Percentiles rank a stretch among this genome's conserved stretches.
Conservation (phyloP, 2,329 filamentous ascomycete species). For the Nothophoma quercina region DNA sequence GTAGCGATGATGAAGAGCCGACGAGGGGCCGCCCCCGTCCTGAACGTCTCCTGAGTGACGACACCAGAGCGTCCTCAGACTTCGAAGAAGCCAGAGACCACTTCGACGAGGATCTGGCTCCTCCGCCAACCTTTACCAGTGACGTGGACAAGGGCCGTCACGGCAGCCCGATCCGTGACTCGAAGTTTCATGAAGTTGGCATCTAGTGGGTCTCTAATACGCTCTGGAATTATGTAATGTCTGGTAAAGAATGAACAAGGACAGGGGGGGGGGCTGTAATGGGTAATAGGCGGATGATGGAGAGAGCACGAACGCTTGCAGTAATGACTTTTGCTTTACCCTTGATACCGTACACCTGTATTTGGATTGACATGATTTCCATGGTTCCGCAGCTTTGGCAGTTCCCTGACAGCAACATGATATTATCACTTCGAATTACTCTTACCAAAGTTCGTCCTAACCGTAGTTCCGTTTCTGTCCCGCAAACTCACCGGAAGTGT, state of each 20-base stretch:
- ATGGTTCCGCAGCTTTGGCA: neutral
- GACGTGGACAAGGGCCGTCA: constrained; percentile 33
- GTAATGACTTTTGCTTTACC: constrained; percentile 1
- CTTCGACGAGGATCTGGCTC: constrained; percentile 56
- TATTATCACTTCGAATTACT: neutral
- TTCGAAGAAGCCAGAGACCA: constrained; percentile 62
- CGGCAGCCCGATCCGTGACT: constrained; percentile 44
- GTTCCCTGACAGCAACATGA: neutral
- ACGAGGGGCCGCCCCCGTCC: constrained; percentile 31
- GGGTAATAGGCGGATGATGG: constrained; percentile 10
- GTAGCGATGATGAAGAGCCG: constrained; percentile 23
- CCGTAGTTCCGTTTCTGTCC: too few species aligned
- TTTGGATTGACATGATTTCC: neutral
- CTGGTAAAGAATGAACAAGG: constrained; percentile 2
- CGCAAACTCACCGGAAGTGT: neutral
- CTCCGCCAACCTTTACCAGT: constrained; percentile 50
- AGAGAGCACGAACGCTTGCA: neutral
- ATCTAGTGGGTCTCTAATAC: constrained; percentile 20
- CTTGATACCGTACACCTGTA: constrained; percentile 9
- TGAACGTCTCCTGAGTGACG: constrained; percentile 31
- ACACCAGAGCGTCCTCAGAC: constrained; percentile 51
- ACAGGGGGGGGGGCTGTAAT: too few species aligned
- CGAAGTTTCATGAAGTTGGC: constrained; percentile 46
- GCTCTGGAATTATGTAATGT: neutral
- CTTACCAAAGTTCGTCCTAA: too few species aligned